Base-by-base conservation (phyloP, 805 yeast genomes). In the Sugiyamaella lignohabitans region DNA sequence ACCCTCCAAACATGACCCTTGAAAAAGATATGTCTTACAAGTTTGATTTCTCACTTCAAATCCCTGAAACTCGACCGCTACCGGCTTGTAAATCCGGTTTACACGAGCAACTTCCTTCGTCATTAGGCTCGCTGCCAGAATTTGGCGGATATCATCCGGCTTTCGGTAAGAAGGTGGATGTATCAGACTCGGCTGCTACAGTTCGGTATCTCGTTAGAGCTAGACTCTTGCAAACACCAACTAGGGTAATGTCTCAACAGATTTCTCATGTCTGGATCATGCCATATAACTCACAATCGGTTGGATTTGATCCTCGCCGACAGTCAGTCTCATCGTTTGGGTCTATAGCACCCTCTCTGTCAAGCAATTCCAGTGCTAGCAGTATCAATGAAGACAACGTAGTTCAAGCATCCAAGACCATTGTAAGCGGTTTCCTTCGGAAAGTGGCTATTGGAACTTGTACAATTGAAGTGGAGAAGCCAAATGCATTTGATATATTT, bases 41-140 rank as follows among this genome's bases (percentile, higher is more conserved):
- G 2, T 48, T 48, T 35, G 32, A 34, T 18, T 48, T 48, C 42
- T 16, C 51, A 16, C 5, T 48, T 29, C 40, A 41, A 34, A 38
- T 48, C n/a, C 51, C 51, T 17, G 45, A 44, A 4, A 22, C 17
- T 11, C 39, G 23, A 10, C 35, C 47, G 4, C 38, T 29, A 14
- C 42, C 32, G 8, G 22, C 22, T 17, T 48, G 51, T 37, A 43
- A 40, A 22, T 11, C 20, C 4, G 47, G 42, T 18, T 34, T 20
- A 3, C 53, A 50, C 14, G 24, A 20, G 3, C 2, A 18, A 1
- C 41, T 47, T 21, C 53, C 53, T 5, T 42, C 53, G 3, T 47
- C 53, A 3, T 16, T 50, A 2, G 53, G 53, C 4, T 22, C 47
- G 2, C 34, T 39, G 17, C 40, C 48, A 4, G 41, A 41, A 2